Percentiles rank a stretch among this genome's conserved stretches.
These are phyloP conservation scores for Parasitella parasitica DNA, from an alignment of 371 early-diverging fungal genomes.

Conservation along the genomic window DNA sequence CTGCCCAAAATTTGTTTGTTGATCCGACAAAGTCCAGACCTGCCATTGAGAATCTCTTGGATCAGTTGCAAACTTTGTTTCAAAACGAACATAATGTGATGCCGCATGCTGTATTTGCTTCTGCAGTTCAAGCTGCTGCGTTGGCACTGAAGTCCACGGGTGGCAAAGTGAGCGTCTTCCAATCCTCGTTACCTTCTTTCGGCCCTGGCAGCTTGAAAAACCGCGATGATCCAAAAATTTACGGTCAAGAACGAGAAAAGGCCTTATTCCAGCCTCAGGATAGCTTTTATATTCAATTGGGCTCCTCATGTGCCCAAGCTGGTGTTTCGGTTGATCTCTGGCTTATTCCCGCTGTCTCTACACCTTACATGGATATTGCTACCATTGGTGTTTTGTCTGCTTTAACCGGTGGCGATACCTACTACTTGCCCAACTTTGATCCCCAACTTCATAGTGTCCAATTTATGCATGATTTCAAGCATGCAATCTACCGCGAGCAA, in stretches of 20 bases:
- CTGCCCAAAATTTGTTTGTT: constrained; percentile 73
- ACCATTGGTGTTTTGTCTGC: constrained; percentile 76
- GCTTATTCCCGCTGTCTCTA: constrained; percentile 71
- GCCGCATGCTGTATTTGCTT: constrained; percentile 79
- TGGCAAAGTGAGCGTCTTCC: constrained; percentile 85
- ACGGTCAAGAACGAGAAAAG: constrained; percentile 90
- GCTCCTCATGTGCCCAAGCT: constrained; percentile 69
- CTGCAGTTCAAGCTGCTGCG: constrained; percentile 78
- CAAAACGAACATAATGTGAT: constrained; percentile 60
- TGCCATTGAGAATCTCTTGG: constrained; percentile 81
- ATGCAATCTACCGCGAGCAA: constrained; percentile 49
- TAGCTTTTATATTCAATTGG: constrained; percentile 81
- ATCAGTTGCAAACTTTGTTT: constrained; percentile 79
- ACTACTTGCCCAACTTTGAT: constrained; percentile 79
- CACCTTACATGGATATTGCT: constrained; percentile 83
- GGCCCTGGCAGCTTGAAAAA: constrained; percentile 86
- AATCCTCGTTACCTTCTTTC: constrained; percentile 77
- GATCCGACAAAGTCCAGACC: constrained; percentile 74
- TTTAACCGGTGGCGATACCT: constrained; percentile 88
- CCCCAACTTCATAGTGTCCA: constrained; percentile 51
- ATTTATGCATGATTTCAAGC: constrained; percentile 69
- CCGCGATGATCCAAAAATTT: constrained; percentile 85
- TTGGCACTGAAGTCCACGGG: constrained; percentile 77
- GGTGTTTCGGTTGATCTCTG: constrained; percentile 89
- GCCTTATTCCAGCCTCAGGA: constrained; percentile 84